Evolutionary conservation across 2,329 filamentous ascomycete genomes (phyloP), one percentile per base, ranked within the genome.

Genomic region (Rhynchosporium secalis): DNA sequence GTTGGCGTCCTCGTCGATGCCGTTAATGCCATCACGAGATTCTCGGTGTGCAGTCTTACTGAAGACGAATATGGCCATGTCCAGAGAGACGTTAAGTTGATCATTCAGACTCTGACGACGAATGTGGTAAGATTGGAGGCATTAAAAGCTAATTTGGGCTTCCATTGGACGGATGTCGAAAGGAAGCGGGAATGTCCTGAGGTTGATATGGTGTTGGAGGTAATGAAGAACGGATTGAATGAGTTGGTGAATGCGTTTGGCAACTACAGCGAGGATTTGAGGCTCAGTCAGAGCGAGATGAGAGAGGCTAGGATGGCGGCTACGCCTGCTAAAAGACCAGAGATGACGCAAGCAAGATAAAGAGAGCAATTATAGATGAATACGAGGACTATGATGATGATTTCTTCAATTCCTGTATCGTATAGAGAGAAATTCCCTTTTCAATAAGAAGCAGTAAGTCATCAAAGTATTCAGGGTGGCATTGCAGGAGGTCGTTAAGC

Each of bases 31-130:
- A 77, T 95, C 45, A 86, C 85, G 12, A 81, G 83, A 56, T 80
- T 98, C 33, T 84, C 90, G 0, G 83, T 91, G 3, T 83, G 84
- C 65, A 94, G 90, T 75, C 77, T 97, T 59, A 79, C 80, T 3
- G 93, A 98, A 75, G 94, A 98, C 73, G 83, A 83, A 52, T 95
- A 87, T 72, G 94, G 94, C 13, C 90, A 91, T 69, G 94, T 96
- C n/a, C 89, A 96, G 68, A 82, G 86, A 48, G 90, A 95, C 66
- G 86, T 98, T 2, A 85, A 90, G 0, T 78, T 77, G 55, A 87
- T 96, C 61, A 85, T 97, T 56, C 84, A 88, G 52, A 85, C 86
- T 1, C 84, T 96, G 64, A 93, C 91, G 0, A 69, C 75, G 0
- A 86, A 90, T 0, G 86, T 92, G 61, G 81, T 79, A 60, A 86